Percentiles rank a stretch among this genome's conserved stretches.
phyloP scores from a whole-genome alignment of 2,329 filamentous ascomycete species.

The Verticillium longisporum region DNA sequence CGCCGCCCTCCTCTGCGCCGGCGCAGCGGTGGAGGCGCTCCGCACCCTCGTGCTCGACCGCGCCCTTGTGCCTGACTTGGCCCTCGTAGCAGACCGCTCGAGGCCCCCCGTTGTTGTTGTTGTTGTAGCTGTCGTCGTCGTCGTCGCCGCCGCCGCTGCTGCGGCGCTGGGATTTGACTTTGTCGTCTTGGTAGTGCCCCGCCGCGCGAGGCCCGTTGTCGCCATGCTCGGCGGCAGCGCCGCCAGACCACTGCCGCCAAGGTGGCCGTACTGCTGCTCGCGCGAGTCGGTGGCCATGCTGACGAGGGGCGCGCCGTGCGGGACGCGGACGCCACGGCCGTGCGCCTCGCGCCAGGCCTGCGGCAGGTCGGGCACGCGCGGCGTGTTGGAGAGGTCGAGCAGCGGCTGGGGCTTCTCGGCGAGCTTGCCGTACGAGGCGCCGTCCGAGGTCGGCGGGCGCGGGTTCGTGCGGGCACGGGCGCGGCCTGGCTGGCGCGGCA shows the following conservation, averaged over 20 bases:
- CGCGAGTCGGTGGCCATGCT: conserved; percentile 31
- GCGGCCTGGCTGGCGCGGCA: conserved; percentile 4
- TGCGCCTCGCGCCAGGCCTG: conserved; percentile 47
- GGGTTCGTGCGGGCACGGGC: conserved; percentile 18
- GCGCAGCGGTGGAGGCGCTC: conserved; percentile 8
- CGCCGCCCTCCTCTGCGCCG: conserved; percentile 6
- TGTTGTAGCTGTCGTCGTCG: too few relatives aligned
- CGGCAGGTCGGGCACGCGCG: conserved; percentile 58
- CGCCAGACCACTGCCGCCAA: neutral
- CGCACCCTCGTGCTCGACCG: neutral
- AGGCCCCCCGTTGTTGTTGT: neutral
- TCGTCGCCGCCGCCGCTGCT: neutral
- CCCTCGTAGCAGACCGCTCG: neutral
- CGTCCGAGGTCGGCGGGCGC: conserved; percentile 12
- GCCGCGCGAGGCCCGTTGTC: neutral
- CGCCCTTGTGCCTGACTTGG: neutral
- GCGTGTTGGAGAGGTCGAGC: conserved; percentile 56
- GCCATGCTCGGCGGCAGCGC: neutral
- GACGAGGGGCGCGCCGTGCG: conserved; percentile 35
- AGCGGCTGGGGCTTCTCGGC: conserved; percentile 48
- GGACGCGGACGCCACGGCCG: conserved; percentile 38
- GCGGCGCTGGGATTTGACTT: neutral
- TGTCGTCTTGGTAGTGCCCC: conserved; percentile 2
- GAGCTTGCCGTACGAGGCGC: conserved; percentile 15
- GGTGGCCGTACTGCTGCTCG: neutral